Percentiles rank a stretch among this genome's conserved stretches.
Conservation (phyloP, 495 filamentous ascomycete species). For the Penicillium arizonense region DNA sequence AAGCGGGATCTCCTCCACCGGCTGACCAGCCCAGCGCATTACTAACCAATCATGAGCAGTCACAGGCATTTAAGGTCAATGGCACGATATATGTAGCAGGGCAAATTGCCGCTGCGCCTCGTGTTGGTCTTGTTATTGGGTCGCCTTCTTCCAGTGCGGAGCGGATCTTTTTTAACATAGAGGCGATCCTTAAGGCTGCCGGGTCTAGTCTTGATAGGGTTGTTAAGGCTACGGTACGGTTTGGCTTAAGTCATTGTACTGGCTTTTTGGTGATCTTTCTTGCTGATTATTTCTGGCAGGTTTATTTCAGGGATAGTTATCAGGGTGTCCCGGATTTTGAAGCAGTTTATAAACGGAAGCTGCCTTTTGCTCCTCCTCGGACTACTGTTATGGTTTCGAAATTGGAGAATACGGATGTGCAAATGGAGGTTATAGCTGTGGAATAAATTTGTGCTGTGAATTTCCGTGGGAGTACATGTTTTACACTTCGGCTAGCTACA, state of each 20-base stretch:
- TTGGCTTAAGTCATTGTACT: no score
- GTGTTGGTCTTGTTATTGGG: neutral
- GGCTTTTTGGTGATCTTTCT: no score
- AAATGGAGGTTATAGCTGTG: neutral
- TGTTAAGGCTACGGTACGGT: neutral
- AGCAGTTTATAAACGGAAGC: neutral
- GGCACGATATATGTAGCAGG: neutral
- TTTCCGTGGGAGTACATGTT: no score
- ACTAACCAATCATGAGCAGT: neutral
- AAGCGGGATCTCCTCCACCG: neutral
- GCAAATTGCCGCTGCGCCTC: neutral
- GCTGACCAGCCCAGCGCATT: neutral
- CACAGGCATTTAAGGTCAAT: slow-evolving; percentile 2
- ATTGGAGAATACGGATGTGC: neutral
- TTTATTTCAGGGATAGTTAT: neutral
- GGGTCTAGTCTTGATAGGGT: neutral
- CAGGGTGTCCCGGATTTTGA: neutral
- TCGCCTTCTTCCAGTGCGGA: neutral
- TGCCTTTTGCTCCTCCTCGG: neutral
- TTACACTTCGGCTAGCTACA: no score
- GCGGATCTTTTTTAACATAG: neutral
- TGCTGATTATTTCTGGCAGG: neutral
- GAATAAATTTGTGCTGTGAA: neutral
- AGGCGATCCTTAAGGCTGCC: neutral
- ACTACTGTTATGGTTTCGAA: neutral